Evolutionary conservation across 805 yeast species (phyloP), one percentile per base, ranked within the genome.

Genomic region (Pichia membranifaciens): DNA sequence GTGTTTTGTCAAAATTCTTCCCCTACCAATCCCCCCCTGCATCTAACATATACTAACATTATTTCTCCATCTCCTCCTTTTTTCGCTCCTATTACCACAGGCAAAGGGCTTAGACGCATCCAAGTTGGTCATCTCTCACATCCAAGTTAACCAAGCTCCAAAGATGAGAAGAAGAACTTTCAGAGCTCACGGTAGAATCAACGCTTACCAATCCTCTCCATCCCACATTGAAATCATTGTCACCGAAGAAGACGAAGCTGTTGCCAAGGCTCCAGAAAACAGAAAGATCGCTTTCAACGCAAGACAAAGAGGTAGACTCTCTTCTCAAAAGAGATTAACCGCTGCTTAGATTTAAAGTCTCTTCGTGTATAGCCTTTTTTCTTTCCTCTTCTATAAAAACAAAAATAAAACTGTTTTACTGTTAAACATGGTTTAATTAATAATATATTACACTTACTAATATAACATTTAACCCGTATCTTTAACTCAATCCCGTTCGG

Each of bases 181-280:
- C 96, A 90, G 99, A 85, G 99, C 99, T 68, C 98, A 91, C 85
- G 99, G 99, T 87, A 93, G 99, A 85, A 87, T 89, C 74, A 93
- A 91, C 79, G 96, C 96, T 68, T 93, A 89, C 93, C 95, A 89
- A 81, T 87, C 98, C 54, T 80, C 90, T 67, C 99, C 99, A 73
- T 90, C 95, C 69, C 99, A 93, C 87, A 91, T 93, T 73, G 99
- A 93, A 82, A 80, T 93, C 70, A 83, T 88, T 71, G 79, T 93
- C 66, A 85, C 96, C 69, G 99, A 93, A 83, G 87, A 82, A 75
- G 93, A 79, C 64, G 98, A 90, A 78, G 81, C 76, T 68, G 87
- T 93, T 73, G 89, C 83, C 69, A 93, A 91, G 84, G 89, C 98
- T 68, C 73, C 61, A 60, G 70, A 66, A 43, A 66, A 64, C 39